Evolutionary conservation across 495 filamentous ascomycete species (phyloP), one percentile per base, ranked within the genome.

Genomic region (Talaromyces nanjingensis): DNA sequence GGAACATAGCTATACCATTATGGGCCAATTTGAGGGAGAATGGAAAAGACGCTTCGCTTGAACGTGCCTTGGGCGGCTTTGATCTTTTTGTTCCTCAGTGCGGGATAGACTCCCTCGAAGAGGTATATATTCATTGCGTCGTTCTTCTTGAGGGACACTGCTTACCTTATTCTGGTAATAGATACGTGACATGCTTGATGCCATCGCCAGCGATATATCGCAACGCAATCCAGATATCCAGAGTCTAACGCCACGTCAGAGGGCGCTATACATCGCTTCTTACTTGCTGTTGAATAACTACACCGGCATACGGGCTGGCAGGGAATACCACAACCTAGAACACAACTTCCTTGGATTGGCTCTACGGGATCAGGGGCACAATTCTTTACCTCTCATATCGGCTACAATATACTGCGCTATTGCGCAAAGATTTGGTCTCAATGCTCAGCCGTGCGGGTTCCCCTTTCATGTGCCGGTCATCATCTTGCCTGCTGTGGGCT

Each of bases 311-410:
- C 68, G 76, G 18, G 72, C 80, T 12, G 83, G 84, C n/a, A 70
- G 76, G 12, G 82, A 86, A 27, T 96, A 96, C 69, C 86, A 88
- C 63, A 86, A 87, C 53, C 70, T 98, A 25, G 86, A 90, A 64
- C 96, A 97, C 68, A 93, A 87, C 65, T 90, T 96, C 60, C 83
- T 98, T 60, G 90, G 91, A 8, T 77, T 92, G 33, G 86, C 85
- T 7, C 68, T 91, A 53, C 77, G 75, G 22, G 81, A 87, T 45
- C 66, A 70, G 9, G 75, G 78, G 1, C 91, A 96, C 65, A 84
- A 87, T 12, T 90, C 91, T 20, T 75, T 96, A 6, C 92, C 92
- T 1, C 75, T 96, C 57, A 86, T 93, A 63, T 92, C 90, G 0
- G 86, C 87, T 37, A 83, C 79, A n/a, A 87, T 89, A 63, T 91